Base-by-base conservation (phyloP, 345 rosid genomes). In the Eucalyptus victrix region DNA sequence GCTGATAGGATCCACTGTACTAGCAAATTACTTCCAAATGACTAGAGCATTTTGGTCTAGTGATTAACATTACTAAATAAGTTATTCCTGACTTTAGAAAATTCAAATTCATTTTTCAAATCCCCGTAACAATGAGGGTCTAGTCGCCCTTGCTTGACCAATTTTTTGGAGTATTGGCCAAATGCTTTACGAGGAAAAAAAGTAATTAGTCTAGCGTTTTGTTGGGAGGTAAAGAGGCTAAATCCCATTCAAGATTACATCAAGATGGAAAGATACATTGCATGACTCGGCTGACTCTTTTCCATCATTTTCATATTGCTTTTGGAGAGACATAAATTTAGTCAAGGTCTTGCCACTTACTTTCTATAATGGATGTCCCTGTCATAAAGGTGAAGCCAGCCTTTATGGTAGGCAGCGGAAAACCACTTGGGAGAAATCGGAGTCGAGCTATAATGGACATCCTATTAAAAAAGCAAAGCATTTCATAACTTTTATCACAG, bases 71-170 rank as follows among this genome's bases (percentile, higher is more conserved):
- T 50, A 5, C 7, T 50, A 50, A 15, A 50, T 50, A 50, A 50
- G 17, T 2, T 50, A 15, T n/a, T n/a, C 9, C 7, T 1, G 2
- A 51, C 23, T 51, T 18, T 18, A 51, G 4, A 51, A 51, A 6
- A 6, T 51, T 51, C 23, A 1, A 51, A 51, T 51, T 4, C 9
- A 1, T 17, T 51, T 17, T 51, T 51, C 23, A 51, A 51, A 51
- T 18, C 56, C 56, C 0, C 4, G 0, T 51, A 7, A 51, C 1
- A 1, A 18, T 3, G 3, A 51, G 2, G 19, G 21, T 51, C 2
- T 1, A 17, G 54, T 6, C 23, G 3, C 8, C 56, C 56, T 51
- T 51, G 56, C 56, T 51, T 51, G 56, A 51, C 23, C 56, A 51
- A 51, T 18, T 51, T 17, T 51, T 49, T 2, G 4, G 15, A 60